A percentile compares a stretch with the other conserved stretches of the same genome.
These are phyloP conservation scores for Moniliophthora roreri DNA, from an alignment of 1,284 basidiomycete species.

Conservation along the genomic window DNA sequence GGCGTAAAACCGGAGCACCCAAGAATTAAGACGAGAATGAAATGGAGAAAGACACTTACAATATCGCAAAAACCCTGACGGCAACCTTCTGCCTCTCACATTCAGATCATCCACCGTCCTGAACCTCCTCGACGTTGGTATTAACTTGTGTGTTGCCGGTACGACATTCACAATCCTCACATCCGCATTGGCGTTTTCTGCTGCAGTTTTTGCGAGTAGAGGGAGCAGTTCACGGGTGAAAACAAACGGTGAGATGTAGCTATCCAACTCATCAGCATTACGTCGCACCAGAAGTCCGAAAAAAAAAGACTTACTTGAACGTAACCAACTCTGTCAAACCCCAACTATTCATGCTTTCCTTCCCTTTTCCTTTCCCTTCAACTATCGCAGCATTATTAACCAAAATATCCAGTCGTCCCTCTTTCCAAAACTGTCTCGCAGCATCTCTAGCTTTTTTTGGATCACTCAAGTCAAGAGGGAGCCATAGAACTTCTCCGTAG, in stretches of 20 bases:
- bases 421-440: conserved; percentile 35
- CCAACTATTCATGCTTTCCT: not conserved
- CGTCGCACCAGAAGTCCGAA: not conserved
- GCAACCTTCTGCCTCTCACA: not conserved
- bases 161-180: conserved; percentile 49
- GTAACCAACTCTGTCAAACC: not conserved
- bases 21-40: no score
- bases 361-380: not conserved
- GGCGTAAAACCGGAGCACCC: no score
- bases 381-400: conserved; percentile 43
- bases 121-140: not conserved
- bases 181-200: conserved; percentile 38
- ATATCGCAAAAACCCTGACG: not conserved
- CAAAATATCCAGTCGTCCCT: conserved; percentile 35
- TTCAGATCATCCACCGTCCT: not conserved
- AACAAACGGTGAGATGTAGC: conserved; percentile 47
- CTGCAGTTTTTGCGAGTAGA: conserved; percentile 42
- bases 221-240: conserved; percentile 49
- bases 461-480: conserved; percentile 46
- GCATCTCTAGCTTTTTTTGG: conserved; percentile 41
- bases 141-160: not conserved
- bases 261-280: conserved; percentile 17
- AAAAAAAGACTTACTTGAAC: conserved; percentile 22
- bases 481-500: conserved; percentile 40
- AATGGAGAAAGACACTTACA: not conserved